Percentiles rank a stretch among this genome's conserved stretches.
Evolutionary conservation across 768 basidiomycete genomes (phyloP).

Genomic region (Podaxis sp.): DNA sequence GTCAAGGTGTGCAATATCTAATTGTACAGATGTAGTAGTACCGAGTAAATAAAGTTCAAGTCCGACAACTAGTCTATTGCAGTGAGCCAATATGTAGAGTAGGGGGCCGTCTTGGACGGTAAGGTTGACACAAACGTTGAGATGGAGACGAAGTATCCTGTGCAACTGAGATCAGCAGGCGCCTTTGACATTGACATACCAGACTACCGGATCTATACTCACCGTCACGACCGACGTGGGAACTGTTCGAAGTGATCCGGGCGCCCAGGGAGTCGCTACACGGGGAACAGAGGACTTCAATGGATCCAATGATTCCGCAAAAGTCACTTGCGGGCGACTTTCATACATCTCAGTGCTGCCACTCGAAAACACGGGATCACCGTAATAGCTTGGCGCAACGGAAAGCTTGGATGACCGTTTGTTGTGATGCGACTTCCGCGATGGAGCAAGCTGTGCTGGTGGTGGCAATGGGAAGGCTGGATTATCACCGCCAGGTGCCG

Average conservation of each 20-base stretch:
- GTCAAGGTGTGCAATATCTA: not conserved
- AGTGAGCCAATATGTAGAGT: slow-evolving; percentile 1
- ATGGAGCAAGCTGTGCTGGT: slow-evolving; percentile 11
- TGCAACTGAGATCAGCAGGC: not conserved
- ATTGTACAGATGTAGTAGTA: not conserved
- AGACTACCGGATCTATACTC: not conserved
- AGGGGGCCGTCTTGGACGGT: slow-evolving; percentile 3
- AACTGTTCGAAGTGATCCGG: not conserved
- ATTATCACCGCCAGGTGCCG: slow-evolving; percentile 14
- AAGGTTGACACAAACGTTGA: not conserved
- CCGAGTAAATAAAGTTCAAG: not conserved
- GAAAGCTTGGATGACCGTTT: slow-evolving; percentile 22
- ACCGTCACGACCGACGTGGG: slow-evolving; percentile 1
- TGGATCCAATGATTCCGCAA: slow-evolving; percentile 21
- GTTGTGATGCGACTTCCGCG: not conserved
- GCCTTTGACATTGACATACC: not conserved
- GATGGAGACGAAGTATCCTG: not conserved
- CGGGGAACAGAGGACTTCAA: slow-evolving; percentile 23
- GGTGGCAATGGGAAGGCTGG: slow-evolving; percentile 24
- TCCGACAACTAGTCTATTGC: not conserved
- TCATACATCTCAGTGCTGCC: slow-evolving; percentile 17
- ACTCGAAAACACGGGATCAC: slow-evolving; percentile 19
- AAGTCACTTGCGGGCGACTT: slow-evolving; percentile 14
- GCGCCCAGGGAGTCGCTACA: slow-evolving; percentile 11
- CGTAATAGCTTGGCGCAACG: slow-evolving; percentile 37